phyloP scores from a whole-genome alignment of 768 basidiomycete genomes.

The Thelephora aurantiotincta region DNA sequence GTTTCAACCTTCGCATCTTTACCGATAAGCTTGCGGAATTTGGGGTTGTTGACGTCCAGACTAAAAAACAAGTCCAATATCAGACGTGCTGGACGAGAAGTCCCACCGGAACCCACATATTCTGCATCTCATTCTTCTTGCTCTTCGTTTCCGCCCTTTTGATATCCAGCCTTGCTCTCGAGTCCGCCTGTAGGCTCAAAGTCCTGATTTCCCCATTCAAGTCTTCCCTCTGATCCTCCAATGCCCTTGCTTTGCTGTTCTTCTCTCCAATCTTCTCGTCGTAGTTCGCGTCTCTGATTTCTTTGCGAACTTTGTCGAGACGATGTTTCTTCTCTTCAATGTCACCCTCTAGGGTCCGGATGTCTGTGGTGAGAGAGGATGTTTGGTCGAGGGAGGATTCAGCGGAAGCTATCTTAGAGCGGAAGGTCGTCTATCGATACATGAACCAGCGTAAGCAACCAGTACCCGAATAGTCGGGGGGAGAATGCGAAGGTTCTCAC shows the following conservation, averaged over 20 bases:
- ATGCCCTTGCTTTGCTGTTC: constrained; percentile 30
- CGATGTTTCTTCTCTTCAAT: constrained; percentile 56
- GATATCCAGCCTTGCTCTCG: constrained; percentile 64
- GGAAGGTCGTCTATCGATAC: constrained; percentile 15
- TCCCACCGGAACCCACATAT: constrained; percentile 36
- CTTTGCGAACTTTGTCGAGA: constrained; percentile 42
- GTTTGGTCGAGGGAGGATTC: constrained; percentile 45
- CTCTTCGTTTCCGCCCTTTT: constrained; percentile 53
- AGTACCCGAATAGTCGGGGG: not conserved
- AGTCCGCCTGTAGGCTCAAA: constrained; percentile 67
- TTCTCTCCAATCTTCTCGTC: constrained; percentile 50
- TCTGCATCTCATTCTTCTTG: constrained; percentile 52
- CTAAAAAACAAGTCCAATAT: constrained; percentile 26
- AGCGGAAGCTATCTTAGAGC: constrained; percentile 32
- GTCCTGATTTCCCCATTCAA: constrained; percentile 57
- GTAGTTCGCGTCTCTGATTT: constrained; percentile 45
- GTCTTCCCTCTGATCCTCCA: constrained; percentile 58
- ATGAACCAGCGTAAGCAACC: not conserved
- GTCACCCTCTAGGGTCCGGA: constrained; percentile 40
- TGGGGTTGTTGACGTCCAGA: constrained; percentile 41
- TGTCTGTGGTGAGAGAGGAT: constrained; percentile 36
- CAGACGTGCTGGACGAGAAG: not conserved
- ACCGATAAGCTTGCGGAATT: constrained; percentile 54
- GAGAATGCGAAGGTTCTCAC: constrained; percentile 21
- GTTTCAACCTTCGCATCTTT: constrained; percentile 41